These are phyloP conservation scores for Pyrus betulifolia DNA, from an alignment of 306 rosid species.

Conservation along the genomic window DNA sequence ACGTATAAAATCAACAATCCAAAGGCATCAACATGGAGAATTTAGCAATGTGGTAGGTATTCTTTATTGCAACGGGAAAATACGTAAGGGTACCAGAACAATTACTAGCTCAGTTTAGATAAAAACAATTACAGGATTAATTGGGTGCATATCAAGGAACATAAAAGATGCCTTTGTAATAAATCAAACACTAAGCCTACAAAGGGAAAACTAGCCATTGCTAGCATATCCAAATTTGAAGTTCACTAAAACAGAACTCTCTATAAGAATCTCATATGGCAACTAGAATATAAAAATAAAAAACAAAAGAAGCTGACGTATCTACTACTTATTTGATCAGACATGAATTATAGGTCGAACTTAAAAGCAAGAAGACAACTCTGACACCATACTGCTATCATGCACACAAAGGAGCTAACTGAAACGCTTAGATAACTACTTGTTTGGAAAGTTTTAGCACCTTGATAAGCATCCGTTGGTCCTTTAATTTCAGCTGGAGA, in stretches of 20 bases:
- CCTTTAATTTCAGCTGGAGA: slow-evolving; percentile 33
- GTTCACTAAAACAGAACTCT: not conserved
- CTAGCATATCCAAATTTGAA: not conserved
- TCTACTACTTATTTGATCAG: not conserved
- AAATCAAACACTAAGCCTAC: not conserved
- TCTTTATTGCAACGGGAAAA: not conserved
- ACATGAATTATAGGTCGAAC: not conserved
- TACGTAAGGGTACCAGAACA: not conserved
- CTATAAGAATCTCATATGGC: not conserved
- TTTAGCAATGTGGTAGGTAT: not conserved
- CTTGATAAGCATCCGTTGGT: slow-evolving; percentile 46
- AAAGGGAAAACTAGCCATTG: not conserved
- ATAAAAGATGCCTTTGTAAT: not conserved
- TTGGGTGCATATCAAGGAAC: not conserved
- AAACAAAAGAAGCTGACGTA: not conserved
- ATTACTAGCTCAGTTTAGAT: not conserved
- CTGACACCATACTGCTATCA: not conserved
- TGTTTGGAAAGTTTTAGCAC: slow-evolving; percentile 37
- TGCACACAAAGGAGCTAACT: slow-evolving; percentile 23
- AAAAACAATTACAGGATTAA: not conserved
- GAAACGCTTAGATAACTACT: slow-evolving; percentile 38
- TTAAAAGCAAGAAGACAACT: not conserved
- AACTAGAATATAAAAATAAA: not conserved
- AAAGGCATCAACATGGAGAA: not conserved
- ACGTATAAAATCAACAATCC: not conserved